Conservation (phyloP, 2,329 filamentous ascomycete genomes). For the Colletotrichum endophyticum region DNA sequence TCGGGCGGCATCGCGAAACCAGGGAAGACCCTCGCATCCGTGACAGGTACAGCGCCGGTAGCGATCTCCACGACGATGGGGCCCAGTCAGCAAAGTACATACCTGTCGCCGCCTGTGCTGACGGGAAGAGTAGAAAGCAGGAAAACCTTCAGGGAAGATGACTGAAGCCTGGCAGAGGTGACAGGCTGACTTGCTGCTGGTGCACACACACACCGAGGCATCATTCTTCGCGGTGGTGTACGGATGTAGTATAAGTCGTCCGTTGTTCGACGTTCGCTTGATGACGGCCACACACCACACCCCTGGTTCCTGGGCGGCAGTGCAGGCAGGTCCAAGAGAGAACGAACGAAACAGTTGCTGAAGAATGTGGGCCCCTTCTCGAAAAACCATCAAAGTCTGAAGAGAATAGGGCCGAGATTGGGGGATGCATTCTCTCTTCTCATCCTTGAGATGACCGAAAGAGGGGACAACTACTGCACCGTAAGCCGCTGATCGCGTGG, state of each 20-base stretch:
- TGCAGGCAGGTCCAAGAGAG: background rate
- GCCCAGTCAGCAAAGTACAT: background rate
- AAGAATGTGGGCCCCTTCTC: constrained; percentile 9
- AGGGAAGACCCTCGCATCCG: background rate
- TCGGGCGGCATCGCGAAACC: background rate
- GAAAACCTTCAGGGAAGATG: background rate
- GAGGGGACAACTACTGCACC: background rate
- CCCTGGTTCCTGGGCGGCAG: background rate
- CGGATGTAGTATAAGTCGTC: background rate
- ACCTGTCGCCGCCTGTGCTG: background rate
- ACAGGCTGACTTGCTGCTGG: background rate
- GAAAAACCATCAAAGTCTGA: background rate
- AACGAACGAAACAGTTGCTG: constrained; percentile 2
- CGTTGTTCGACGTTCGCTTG: background rate
- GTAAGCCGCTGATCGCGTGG: constrained; percentile 4
- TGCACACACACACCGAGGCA: background rate
- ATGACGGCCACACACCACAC: background rate
- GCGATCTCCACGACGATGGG: background rate
- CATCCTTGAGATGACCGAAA: background rate
- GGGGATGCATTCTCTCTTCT: background rate
- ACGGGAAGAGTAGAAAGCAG: background rate
- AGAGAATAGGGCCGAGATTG: constrained; percentile 4
- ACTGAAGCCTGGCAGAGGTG: background rate
- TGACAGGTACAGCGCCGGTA: background rate
- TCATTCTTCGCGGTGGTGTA: background rate